Conservation (phyloP, 306 rosid genomes). For the Dryas octopetala region DNA sequence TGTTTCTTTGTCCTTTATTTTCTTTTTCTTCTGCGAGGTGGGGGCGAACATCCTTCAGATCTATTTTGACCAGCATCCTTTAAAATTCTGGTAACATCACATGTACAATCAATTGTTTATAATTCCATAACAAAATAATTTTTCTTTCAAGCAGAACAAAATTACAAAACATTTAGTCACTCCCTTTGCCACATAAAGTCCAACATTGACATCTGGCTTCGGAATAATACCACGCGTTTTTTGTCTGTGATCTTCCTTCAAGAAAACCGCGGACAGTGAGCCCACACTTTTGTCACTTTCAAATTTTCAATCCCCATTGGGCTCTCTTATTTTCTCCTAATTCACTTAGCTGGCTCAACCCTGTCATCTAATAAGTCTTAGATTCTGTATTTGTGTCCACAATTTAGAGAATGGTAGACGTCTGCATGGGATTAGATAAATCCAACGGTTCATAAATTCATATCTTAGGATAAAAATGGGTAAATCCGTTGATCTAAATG, state of each 20-base stretch:
- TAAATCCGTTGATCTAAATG: no score
- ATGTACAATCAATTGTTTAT: background rate
- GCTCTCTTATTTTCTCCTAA: slow-evolving; percentile 10
- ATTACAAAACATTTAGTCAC: background rate
- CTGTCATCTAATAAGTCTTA: background rate
- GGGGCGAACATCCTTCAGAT: background rate
- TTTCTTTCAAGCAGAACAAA: background rate
- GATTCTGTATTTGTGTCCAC: no score
- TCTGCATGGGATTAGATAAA: no score
- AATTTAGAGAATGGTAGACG: no score
- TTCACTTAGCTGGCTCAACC: slow-evolving; percentile 11
- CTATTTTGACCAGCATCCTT: background rate
- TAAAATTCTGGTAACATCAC: background rate
- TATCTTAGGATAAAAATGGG: no score
- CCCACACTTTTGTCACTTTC: background rate
- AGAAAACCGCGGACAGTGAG: background rate
- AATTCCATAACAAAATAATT: no score
- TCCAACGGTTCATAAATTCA: no score
- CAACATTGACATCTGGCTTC: background rate
- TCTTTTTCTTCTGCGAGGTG: background rate
- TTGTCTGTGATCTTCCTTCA: background rate
- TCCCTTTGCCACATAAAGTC: slow-evolving; percentile 24
- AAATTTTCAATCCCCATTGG: background rate
- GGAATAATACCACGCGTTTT: background rate
- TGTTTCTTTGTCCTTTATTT: background rate